A percentile compares a stretch with the other conserved stretches of the same genome.
These are phyloP conservation scores for Dioscorea zingiberensis DNA, from an alignment of 106 monocot genomes.

Conservation along the genomic window DNA sequence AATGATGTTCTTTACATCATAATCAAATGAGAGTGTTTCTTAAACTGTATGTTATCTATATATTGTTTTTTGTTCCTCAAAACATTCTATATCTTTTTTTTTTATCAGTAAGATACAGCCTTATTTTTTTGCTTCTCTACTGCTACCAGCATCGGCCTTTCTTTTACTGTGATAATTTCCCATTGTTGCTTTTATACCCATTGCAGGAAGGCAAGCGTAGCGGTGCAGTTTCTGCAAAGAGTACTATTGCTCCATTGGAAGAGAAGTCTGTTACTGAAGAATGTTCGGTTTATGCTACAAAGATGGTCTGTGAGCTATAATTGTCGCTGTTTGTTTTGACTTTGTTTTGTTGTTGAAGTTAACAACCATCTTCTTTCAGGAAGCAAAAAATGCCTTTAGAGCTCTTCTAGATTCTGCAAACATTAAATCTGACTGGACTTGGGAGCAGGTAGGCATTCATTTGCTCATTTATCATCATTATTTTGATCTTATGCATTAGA, in stretches of 20 bases:
- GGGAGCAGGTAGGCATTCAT: constrained; percentile 67
- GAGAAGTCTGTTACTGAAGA: constrained; percentile 67
- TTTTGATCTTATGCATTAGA: neutral
- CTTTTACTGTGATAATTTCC: too few relatives aligned
- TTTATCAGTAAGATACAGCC: neutral
- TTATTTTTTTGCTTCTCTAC: too few relatives aligned
- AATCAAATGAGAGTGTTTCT: too few relatives aligned
- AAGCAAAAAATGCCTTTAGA: constrained; percentile 93
- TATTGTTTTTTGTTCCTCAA: neutral
- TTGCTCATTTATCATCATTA: neutral
- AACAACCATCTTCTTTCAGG: constrained; percentile 28
- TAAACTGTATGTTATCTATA: too few relatives aligned
- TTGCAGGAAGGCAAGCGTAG: constrained; percentile 67
- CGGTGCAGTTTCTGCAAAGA: constrained; percentile 56
- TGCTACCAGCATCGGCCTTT: too few relatives aligned
- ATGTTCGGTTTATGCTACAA: constrained; percentile 68
- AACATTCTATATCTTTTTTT: neutral
- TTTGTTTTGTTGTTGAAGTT: too few relatives aligned
- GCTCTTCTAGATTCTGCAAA: constrained; percentile 83
- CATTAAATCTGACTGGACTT: constrained; percentile 93
- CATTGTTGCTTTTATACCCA: too few relatives aligned
- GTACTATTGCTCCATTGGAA: constrained; percentile 56
- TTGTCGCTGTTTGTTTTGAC: neutral
- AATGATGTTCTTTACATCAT: too few relatives aligned
- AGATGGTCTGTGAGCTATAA: constrained; percentile 43